phyloP scores from a whole-genome alignment of 345 rosid species.

The Gossypium mustelinum region DNA sequence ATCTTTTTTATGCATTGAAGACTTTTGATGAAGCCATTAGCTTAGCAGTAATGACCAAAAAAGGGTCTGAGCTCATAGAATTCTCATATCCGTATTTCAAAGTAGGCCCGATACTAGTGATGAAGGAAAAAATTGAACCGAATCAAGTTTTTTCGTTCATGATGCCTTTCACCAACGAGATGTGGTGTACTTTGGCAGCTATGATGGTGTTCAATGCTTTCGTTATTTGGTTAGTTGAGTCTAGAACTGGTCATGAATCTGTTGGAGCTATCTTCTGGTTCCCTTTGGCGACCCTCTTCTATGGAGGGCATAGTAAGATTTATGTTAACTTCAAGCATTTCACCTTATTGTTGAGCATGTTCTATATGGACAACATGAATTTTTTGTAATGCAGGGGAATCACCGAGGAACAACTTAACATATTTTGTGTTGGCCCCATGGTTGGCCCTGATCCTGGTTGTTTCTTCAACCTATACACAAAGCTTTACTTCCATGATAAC shows the following conservation, averaged over 20 bases:
- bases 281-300: conserved; percentile 15
- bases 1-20: neutral
- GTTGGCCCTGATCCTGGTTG: conserved; percentile 18
- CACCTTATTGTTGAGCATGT: neutral
- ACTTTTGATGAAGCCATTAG: conserved; percentile 18
- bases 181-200: conserved; percentile 13
- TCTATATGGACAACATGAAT: neutral
- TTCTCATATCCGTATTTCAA: conserved; percentile 14
- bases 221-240: conserved; percentile 21
- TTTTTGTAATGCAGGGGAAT: conserved; percentile 12
- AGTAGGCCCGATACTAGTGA: conserved; percentile 1
- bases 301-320: conserved; percentile 12
- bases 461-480: conserved; percentile 10
- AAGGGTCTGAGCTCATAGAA: neutral
- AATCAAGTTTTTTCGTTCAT: conserved; percentile 8
- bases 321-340: neutral
- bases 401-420: conserved; percentile 5
- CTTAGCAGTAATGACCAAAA: conserved; percentile 10
- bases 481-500: conserved; percentile 23
- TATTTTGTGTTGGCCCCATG: conserved; percentile 21
- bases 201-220: conserved; percentile 12
- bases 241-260: neutral
- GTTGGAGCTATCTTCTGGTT: conserved; percentile 9
- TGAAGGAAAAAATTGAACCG: conserved; percentile 6
- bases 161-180: conserved; percentile 12